Percentiles rank a stretch among this genome's conserved stretches.
These are phyloP conservation scores for Simmondsia chinensis DNA, from an alignment of 148 eudicot genomes.

Conservation along the genomic window DNA sequence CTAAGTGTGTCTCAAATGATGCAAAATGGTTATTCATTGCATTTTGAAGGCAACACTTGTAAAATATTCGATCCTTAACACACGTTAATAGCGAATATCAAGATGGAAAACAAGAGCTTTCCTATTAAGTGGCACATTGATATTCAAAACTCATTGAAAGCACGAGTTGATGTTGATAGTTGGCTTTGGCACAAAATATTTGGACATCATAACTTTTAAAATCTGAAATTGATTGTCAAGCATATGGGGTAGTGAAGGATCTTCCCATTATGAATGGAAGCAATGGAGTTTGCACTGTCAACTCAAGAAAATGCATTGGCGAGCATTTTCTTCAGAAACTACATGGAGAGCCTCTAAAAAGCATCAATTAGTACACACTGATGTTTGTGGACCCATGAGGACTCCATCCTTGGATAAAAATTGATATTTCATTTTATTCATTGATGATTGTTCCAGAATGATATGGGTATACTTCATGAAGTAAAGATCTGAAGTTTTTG, in stretches of 20 bases:
- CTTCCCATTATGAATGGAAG: too few species aligned
- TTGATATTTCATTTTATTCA: too few species aligned
- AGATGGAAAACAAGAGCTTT: not conserved
- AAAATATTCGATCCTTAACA: not conserved
- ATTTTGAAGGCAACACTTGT: not conserved
- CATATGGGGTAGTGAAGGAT: not conserved
- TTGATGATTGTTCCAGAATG: too few species aligned
- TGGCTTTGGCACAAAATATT: slow-evolving; percentile 1
- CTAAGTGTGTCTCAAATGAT: slow-evolving; percentile 1
- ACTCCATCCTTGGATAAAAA: too few species aligned
- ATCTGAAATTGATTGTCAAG: not conserved
- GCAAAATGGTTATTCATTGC: slow-evolving; percentile 3
- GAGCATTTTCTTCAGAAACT: too few species aligned
- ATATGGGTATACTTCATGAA: too few species aligned
- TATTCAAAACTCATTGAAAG: not conserved
- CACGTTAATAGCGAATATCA: not conserved
- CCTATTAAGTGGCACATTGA: not conserved
- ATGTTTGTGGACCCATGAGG: too few species aligned
- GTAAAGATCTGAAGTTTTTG: too few species aligned
- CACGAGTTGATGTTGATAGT: not conserved
- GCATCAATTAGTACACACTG: too few species aligned
- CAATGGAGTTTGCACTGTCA: too few species aligned
- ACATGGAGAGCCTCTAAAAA: too few species aligned
- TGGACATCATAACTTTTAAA: not conserved
- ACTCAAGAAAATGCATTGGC: too few species aligned